phyloP scores from a whole-genome alignment of 1,284 basidiomycete genomes.

The Cutaneotrichosporon cyanovorans region DNA sequence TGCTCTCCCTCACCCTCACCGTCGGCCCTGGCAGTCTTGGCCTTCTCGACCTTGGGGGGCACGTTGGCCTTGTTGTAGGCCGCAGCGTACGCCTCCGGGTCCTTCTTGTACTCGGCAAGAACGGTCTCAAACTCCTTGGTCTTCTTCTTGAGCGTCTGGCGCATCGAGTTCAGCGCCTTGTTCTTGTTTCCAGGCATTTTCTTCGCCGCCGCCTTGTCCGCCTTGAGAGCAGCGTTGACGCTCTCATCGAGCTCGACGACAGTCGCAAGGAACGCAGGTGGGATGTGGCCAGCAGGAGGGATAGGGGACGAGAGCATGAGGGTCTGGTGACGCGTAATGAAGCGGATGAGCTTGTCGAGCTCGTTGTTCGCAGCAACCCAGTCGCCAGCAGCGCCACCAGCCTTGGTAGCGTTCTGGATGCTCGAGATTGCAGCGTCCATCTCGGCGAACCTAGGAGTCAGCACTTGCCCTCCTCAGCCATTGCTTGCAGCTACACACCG shows the following conservation, averaged over 20 bases:
- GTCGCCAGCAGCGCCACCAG: conserved; percentile 56
- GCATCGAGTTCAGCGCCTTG: conserved; percentile 90
- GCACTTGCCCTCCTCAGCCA: neutral
- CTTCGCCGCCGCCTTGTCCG: conserved; percentile 82
- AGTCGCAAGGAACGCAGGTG: conserved; percentile 75
- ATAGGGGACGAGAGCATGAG: conserved; percentile 43
- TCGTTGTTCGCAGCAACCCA: conserved; percentile 91
- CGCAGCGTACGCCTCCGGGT: conserved; percentile 78
- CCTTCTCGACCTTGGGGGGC: conserved; percentile 44
- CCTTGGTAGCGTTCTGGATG: conserved; percentile 88
- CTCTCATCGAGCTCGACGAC: conserved; percentile 70
- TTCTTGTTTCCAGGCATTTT: conserved; percentile 96
- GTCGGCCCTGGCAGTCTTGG: conserved; percentile 42
- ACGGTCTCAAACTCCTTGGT: conserved; percentile 81
- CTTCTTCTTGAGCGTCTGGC: conserved; percentile 92
- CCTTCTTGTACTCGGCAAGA: conserved; percentile 73
- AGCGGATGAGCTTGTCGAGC: conserved; percentile 88
- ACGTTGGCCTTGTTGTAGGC: conserved; percentile 58
- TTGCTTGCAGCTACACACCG: conserved; percentile 28
- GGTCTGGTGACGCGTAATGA: conserved; percentile 79
- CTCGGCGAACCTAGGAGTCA: conserved; percentile 41
- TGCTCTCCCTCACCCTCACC: conserved; percentile 49
- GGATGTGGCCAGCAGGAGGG: conserved; percentile 73
- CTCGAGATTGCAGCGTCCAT: conserved; percentile 63
- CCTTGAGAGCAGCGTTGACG: conserved; percentile 64